These are phyloP conservation scores for Claviceps pazoutovae DNA, from an alignment of 2,329 filamentous ascomycete species.

Conservation along the genomic window DNA sequence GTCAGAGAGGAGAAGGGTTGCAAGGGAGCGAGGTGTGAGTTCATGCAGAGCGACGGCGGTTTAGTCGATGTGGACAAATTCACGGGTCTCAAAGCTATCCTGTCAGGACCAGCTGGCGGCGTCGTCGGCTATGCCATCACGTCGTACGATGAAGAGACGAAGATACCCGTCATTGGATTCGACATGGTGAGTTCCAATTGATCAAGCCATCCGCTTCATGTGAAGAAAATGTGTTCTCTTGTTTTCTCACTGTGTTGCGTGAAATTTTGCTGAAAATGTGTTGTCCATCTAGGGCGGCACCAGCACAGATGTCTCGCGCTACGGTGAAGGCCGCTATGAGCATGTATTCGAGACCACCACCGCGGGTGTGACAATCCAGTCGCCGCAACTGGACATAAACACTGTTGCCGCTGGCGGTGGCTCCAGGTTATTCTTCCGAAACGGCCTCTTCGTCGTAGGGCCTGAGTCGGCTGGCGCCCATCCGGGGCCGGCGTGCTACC, in stretches of 20 bases:
- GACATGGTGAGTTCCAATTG: conserved; percentile 35
- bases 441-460: conserved; percentile 59
- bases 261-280: not conserved
- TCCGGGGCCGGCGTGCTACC: conserved; percentile 58
- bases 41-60: conserved; percentile 52
- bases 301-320: conserved; percentile 60
- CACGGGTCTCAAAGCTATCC: conserved; percentile 53
- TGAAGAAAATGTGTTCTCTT: not conserved
- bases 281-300: conserved; percentile 37
- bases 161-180: conserved; percentile 60
- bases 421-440: conserved; percentile 55
- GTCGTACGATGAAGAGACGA: conserved; percentile 53
- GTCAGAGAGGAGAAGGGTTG: conserved; percentile 44
- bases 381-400: conserved; percentile 68
- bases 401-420: conserved; percentile 67
- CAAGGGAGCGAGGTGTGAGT: conserved; percentile 49
- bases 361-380: conserved; percentile 65
- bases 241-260: not conserved
- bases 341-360: conserved; percentile 59
- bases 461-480: conserved; percentile 58
- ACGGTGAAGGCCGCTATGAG: conserved; percentile 30
- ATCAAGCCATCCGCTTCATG: not conserved
- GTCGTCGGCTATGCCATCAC: conserved; percentile 65
- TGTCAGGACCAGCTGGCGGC: conserved; percentile 64
- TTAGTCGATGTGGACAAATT: conserved; percentile 45